Percentiles rank a stretch among this genome's conserved stretches.
These are phyloP conservation scores for Kluyveromyces sp. DNA, from an alignment of 1,139 yeast genomes.

Conservation along the genomic window DNA sequence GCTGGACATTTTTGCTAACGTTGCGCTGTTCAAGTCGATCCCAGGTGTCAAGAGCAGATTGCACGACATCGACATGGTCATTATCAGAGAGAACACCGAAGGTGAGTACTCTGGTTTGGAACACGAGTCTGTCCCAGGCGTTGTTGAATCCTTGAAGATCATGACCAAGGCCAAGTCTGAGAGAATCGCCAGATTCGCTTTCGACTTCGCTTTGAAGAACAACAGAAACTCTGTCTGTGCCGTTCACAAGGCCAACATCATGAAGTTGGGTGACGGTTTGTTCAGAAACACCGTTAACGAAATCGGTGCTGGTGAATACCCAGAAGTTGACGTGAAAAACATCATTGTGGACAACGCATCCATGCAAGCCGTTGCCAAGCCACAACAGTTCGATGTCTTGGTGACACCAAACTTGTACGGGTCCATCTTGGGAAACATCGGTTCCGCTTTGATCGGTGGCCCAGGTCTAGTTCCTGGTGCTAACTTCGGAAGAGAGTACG, in stretches of 20 bases:
- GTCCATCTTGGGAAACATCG: slow-evolving; percentile 92
- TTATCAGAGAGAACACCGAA: slow-evolving; percentile 95
- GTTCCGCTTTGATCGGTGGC: slow-evolving; percentile 97
- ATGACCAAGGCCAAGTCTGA: slow-evolving; percentile 93
- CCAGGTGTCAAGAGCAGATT: slow-evolving; percentile 92
- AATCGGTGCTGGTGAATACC: slow-evolving; percentile 78
- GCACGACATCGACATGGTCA: slow-evolving; percentile 82
- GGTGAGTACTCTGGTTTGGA: slow-evolving; percentile 99
- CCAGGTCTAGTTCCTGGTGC: slow-evolving; percentile 99
- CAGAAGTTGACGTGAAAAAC: slow-evolving; percentile 76
- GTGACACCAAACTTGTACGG: slow-evolving; percentile 98
- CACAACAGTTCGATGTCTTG: slow-evolving; percentile 95
- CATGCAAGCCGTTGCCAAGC: slow-evolving; percentile 98
- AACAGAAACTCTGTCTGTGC: slow-evolving; percentile 91
- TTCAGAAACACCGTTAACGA: slow-evolving; percentile 92
- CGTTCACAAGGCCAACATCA: slow-evolving; percentile 97
- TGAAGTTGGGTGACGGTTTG: slow-evolving; percentile 98
- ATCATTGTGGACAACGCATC: slow-evolving; percentile 98
- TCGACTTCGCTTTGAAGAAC: slow-evolving; percentile 89
- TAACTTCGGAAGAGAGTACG: slow-evolving; percentile 94
- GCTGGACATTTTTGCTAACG: slow-evolving; percentile 89
- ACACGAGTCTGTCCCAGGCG: slow-evolving; percentile 97
- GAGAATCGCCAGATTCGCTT: slow-evolving; percentile 95
- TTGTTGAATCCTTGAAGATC: slow-evolving; percentile 92
- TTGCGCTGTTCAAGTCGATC: slow-evolving; percentile 85